Base-by-base conservation (phyloP, 805 yeast species). In the Lachancea thermotolerans region DNA sequence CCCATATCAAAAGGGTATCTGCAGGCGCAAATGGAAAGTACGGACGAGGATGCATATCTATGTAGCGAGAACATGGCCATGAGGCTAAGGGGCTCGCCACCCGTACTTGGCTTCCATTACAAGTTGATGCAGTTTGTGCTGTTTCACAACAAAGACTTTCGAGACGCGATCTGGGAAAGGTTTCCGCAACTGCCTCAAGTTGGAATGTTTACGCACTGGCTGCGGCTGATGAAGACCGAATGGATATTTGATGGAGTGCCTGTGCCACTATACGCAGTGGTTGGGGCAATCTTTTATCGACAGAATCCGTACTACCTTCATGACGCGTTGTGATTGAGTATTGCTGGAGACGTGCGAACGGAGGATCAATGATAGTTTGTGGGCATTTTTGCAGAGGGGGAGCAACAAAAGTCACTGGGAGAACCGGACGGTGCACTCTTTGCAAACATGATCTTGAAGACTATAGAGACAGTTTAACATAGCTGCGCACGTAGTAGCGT, bases 111-210 rank as follows among this genome's bases (percentile, higher is more conserved):
- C 3, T 34, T 4, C 11, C 37, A 34, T 12, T 37, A 37, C 39
- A 25, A 9, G 30, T 27, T 17, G 30, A 37, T 37, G 30, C 39
- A 37, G 29, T 37, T 17, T 21, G 39, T n/a, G 15, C 14, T 37
- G 28, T 37, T 37, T 21, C 21, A 18, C 37, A 34, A 15, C 21
- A 34, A 34, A 14, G n/a, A 9, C 30, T 37, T 37, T 9, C 27
- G 39, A 15, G 39, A 25, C n/a, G 39, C 29, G 14, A 21, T 9
- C 5, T 12, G 29, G 39, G 28, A 37, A 21, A 17, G 5, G 29
- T 17, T 37, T 17, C 39, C 29, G 5, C n/a, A 37, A 17, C 39
- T 37, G 39, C 29, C 39, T 21, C 39, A 11, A 12, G 39, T 37
- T 3, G 7, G 30, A 11, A 21, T 37, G 39, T 37, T 37, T 17